These are phyloP conservation scores for Talaromyces marneffei DNA, from an alignment of 2,329 filamentous ascomycete species.

Conservation along the genomic window DNA sequence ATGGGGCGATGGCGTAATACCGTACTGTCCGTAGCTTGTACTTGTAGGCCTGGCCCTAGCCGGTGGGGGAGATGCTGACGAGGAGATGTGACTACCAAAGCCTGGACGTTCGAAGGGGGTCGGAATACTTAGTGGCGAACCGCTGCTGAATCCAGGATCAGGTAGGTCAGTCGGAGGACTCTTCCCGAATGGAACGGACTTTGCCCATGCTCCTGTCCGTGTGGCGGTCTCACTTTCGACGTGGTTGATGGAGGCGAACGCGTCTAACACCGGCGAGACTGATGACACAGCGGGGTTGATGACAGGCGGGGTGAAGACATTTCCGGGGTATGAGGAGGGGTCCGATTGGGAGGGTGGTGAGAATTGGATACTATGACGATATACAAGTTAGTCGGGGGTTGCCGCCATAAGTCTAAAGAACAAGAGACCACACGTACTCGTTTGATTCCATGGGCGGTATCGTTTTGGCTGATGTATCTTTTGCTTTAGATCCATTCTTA, in stretches of 20 bases:
- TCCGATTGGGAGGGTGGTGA: conserved; percentile 25
- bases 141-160: conserved; percentile 30
- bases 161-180: conserved; percentile 38
- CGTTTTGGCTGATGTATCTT: conserved; percentile 31
- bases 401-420: not conserved
- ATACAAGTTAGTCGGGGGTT: conserved; percentile 13
- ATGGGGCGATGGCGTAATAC: conserved; percentile 32
- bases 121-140: conserved; percentile 38
- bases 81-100: conserved; percentile 34
- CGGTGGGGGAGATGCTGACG: conserved; percentile 39
- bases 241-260: conserved; percentile 29
- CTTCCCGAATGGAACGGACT: conserved; percentile 40
- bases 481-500: conserved; percentile 32
- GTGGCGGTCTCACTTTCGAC: conserved; percentile 30
- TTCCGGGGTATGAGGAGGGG: conserved; percentile 28
- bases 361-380: conserved; percentile 22
- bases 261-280: conserved; percentile 35
- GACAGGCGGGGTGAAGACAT: conserved; percentile 21
- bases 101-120: conserved; percentile 33
- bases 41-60: conserved; percentile 38
- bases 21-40: conserved; percentile 30
- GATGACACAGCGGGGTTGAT: conserved; percentile 22
- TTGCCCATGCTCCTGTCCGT: conserved; percentile 41
- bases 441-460: conserved; percentile 28
- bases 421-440: conserved; percentile 27